These are phyloP conservation scores for Chytridiales sp. DNA, from an alignment of 371 early-diverging fungal genomes.

Conservation along the genomic window DNA sequence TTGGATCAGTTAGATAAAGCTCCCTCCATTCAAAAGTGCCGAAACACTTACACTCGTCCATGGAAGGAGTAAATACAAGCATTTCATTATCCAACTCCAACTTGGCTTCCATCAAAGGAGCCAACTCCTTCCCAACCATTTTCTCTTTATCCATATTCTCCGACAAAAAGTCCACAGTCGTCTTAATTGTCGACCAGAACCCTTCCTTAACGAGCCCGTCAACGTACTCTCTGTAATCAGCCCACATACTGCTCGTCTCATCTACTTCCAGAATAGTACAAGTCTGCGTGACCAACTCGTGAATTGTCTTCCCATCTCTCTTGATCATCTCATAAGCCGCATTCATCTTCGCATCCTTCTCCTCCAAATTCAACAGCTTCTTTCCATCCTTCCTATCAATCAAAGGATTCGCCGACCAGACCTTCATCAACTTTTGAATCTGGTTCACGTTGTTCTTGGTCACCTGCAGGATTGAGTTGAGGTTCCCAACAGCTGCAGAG, in stretches of 20 bases:
- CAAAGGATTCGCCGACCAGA: constrained; percentile 54
- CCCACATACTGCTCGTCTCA: constrained; percentile 42
- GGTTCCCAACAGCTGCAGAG: constrained; percentile 45
- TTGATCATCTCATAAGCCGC: constrained; percentile 51
- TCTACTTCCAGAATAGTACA: constrained; percentile 44
- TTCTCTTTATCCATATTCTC: constrained; percentile 54
- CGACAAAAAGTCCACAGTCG: constrained; percentile 49
- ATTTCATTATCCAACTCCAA: constrained; percentile 53
- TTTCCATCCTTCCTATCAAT: constrained; percentile 60
- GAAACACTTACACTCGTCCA: constrained; percentile 49
- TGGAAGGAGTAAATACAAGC: constrained; percentile 55
- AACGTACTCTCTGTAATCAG: constrained; percentile 46
- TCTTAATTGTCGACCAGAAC: constrained; percentile 48
- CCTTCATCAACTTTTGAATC: constrained; percentile 57
- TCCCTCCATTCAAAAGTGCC: neutral
- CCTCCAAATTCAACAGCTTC: constrained; percentile 59
- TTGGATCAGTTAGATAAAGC: constrained; percentile 2
- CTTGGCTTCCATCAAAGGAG: constrained; percentile 58
- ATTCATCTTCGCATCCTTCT: constrained; percentile 52
- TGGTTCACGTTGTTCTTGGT: constrained; percentile 57
- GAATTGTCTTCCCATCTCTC: constrained; percentile 50
- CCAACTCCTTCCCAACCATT: constrained; percentile 42
- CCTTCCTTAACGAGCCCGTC: constrained; percentile 54
- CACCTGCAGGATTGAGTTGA: constrained; percentile 47
- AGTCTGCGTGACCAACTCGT: constrained; percentile 47